Conservation (phyloP, 2,329 filamentous ascomycete genomes). For the Botryosphaeria dothidea region DNA sequence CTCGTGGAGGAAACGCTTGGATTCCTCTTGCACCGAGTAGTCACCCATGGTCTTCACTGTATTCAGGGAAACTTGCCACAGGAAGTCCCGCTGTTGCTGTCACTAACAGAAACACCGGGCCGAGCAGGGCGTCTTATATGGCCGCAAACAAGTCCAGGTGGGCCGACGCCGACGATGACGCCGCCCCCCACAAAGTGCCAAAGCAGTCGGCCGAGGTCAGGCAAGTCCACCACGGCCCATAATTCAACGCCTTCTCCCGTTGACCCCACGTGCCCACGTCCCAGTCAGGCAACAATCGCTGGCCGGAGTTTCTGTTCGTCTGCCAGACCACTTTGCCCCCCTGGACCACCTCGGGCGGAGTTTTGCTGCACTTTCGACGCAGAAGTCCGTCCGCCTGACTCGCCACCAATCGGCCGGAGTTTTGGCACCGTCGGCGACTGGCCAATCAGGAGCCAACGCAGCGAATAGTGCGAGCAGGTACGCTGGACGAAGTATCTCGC, state of each 20-base stretch:
- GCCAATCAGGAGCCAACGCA: background rate
- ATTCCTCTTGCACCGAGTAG: conserved; percentile 15
- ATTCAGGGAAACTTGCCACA: too few species aligned
- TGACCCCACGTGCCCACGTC: too few species aligned
- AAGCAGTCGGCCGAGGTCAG: background rate
- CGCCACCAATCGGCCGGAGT: background rate
- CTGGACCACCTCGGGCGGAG: background rate
- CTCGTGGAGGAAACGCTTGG: conserved; percentile 10
- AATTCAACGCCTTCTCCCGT: background rate
- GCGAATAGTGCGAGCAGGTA: background rate
- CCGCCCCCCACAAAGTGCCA: background rate
- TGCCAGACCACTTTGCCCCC: background rate
- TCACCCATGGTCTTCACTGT: background rate
- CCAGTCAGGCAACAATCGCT: background rate
- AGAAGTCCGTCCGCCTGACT: background rate
- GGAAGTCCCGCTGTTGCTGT: background rate
- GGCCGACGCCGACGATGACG: background rate
- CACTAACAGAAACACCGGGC: background rate
- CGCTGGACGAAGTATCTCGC: background rate
- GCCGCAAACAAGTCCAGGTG: background rate
- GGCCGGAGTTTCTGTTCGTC: background rate
- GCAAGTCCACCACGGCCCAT: background rate
- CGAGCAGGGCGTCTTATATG: background rate
- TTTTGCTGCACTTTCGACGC: background rate
- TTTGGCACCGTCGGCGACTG: background rate